phyloP scores from a whole-genome alignment of 257 asterid genomes.

The Lavandula angustifolia region DNA sequence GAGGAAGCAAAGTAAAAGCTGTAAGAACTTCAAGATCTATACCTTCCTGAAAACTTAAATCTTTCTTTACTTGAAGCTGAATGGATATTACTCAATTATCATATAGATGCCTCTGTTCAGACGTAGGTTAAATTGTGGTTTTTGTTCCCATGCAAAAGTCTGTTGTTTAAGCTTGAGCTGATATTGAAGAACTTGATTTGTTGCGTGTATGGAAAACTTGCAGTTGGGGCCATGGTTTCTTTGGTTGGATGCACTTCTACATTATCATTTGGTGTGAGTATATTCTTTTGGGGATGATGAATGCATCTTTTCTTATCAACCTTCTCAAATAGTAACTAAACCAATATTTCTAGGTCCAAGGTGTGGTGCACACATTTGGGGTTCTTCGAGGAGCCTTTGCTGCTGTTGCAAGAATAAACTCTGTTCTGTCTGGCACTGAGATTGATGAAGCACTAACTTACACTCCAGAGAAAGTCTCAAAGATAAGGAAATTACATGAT shows the following conservation, averaged over 20 bases:
- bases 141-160: slow-evolving; percentile 6
- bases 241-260: slow-evolving; percentile 95
- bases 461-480: slow-evolving; percentile 76
- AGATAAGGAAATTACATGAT: slow-evolving; percentile 50
- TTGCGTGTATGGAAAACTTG: slow-evolving; percentile 75
- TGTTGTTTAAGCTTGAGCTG: slow-evolving; percentile 10
- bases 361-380: slow-evolving; percentile 91
- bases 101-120: too few relatives aligned
- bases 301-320: slow-evolving; percentile 11
- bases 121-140: slow-evolving; percentile 8
- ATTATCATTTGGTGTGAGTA: slow-evolving; percentile 89
- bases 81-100: background rate
- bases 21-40: slow-evolving; percentile 56
- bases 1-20: slow-evolving; percentile 98
- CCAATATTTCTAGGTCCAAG: slow-evolving; percentile 76
- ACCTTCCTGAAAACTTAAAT: slow-evolving; percentile 12
- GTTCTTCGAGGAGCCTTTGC: slow-evolving; percentile 98
- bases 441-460: slow-evolving; percentile 82
- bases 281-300: slow-evolving; percentile 25
- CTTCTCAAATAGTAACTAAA: slow-evolving; percentile 14
- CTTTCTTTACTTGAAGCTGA: slow-evolving; percentile 14
- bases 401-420: slow-evolving; percentile 86
- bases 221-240: slow-evolving; percentile 94
- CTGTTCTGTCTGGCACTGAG: slow-evolving; percentile 74
- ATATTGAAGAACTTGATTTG: slow-evolving; percentile 25